Conservation (phyloP, 768 basidiomycete species). For the Leccinum obscurum region DNA sequence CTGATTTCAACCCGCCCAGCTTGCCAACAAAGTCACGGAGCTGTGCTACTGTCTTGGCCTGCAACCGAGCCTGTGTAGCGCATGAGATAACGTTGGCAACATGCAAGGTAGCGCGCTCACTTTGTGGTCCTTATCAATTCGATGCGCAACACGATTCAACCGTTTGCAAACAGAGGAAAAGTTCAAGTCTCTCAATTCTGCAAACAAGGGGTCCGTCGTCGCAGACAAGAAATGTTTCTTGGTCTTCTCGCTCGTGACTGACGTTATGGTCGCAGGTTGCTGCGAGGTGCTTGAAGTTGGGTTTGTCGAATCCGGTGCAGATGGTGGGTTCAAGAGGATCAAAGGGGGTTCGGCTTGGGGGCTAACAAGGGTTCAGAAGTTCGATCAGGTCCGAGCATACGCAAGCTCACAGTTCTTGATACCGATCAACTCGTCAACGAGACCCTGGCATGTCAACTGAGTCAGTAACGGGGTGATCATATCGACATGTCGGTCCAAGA, state of each 20-base stretch:
- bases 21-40: slow-evolving; percentile 95
- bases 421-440: slow-evolving; percentile 89
- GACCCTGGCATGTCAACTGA: slow-evolving; percentile 94
- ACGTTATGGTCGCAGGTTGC: slow-evolving; percentile 43
- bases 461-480: slow-evolving; percentile 96
- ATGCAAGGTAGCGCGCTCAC: slow-evolving; percentile 35
- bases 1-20: slow-evolving; percentile 86
- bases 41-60: slow-evolving; percentile 91
- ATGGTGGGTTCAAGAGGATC: slow-evolving; percentile 62
- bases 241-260: slow-evolving; percentile 74
- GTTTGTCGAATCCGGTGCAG: slow-evolving; percentile 39
- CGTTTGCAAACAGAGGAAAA: slow-evolving; percentile 86
- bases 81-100: slow-evolving; percentile 6
- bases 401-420: slow-evolving; percentile 77
- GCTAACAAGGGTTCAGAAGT: slow-evolving; percentile 37
- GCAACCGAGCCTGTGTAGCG: slow-evolving; percentile 63
- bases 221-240: slow-evolving; percentile 88
- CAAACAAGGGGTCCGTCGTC: slow-evolving; percentile 74
- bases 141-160: slow-evolving; percentile 77
- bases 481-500: slow-evolving; percentile 88
- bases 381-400: background rate
- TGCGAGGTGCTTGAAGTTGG: slow-evolving; percentile 41
- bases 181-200: slow-evolving; percentile 86
- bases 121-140: slow-evolving; percentile 93
- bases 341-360: slow-evolving; percentile 75